These are phyloP conservation scores for Solanum clarkiae DNA, from an alignment of 257 asterid species.

Conservation along the genomic window DNA sequence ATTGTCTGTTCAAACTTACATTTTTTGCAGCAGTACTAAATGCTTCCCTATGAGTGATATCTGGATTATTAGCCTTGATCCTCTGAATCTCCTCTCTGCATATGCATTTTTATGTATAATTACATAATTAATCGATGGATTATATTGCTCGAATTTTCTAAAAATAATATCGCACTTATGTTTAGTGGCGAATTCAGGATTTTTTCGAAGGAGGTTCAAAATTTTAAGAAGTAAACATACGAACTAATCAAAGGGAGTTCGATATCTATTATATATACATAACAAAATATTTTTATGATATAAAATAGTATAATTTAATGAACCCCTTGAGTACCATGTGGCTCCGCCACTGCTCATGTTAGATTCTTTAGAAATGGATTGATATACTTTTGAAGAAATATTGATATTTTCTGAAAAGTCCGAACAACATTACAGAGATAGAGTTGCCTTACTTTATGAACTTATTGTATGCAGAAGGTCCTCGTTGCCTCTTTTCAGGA, in stretches of 20 bases:
- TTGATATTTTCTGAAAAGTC: background rate
- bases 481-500: slow-evolving; percentile 84
- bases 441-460: slow-evolving; percentile 60
- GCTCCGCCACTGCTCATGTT: background rate
- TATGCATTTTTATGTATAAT: background rate
- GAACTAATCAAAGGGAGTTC: too few relatives aligned
- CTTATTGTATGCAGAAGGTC: slow-evolving; percentile 87
- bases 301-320: too few relatives aligned
- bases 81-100: slow-evolving; percentile 83
- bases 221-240: too few relatives aligned
- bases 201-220: too few relatives aligned
- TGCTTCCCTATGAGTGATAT: slow-evolving; percentile 80
- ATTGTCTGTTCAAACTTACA: slow-evolving; percentile 18
- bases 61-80: slow-evolving; percentile 80
- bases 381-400: background rate
- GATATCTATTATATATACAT: too few relatives aligned
- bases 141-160: background rate
- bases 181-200: too few relatives aligned
- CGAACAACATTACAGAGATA: background rate
- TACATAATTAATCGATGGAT: background rate
- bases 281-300: too few relatives aligned
- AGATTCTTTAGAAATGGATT: background rate
- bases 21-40: slow-evolving; percentile 93
- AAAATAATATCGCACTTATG: background rate
- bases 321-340: too few relatives aligned